Evolutionary conservation across 768 basidiomycete species (phyloP), one percentile per base, ranked within the genome.

Genomic region (Hemileccinum rubropunctum): DNA sequence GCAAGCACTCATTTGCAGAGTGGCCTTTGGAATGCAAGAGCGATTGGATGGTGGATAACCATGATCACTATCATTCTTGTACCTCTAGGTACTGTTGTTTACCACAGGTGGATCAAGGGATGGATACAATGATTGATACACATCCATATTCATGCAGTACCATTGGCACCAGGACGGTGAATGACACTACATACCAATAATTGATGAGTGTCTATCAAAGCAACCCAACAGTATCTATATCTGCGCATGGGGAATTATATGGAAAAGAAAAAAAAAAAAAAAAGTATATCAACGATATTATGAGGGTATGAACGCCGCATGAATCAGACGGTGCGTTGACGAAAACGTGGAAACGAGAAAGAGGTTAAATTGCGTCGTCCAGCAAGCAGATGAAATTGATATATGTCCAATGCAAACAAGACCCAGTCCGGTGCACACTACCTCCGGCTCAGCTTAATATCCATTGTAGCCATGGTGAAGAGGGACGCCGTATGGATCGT

Each of bases 401-500:
- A 14, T 45, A 37, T 57, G 36, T 42, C 36, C 45, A 23, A 45
- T 42, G 28, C 42, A 53, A 40, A 44, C n/a, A 47, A 35, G 34
- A 6, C 4, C 42, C 32, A 28, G 42, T 45, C 40, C 15, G n/a
- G 39, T 23, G 38, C 28, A 30, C 9, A 28, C 26, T 32, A 38
- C 28, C 23, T 14, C 6, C 20, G n/a, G n/a, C 40, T 12, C 7
- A 28, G 34, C 15, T 46, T 34, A 63, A 35, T 68, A 70, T 26
- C 62, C 60, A 43, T 28, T 41, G 36, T 67, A 68, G 26, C 66
- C 66, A 48, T 85, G 79, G 60, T 86, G 84, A 54, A 82, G 73
- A 37, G 86, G 84, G 14, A 85, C 74, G 47, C 75, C 77, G 48
- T 72, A 76, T 43, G 65, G 68, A 54, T 83, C 81, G 58, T 84